These are phyloP conservation scores for Hyphodiscus sp. DNA, from an alignment of 2,329 filamentous ascomycete genomes.

Conservation along the genomic window DNA sequence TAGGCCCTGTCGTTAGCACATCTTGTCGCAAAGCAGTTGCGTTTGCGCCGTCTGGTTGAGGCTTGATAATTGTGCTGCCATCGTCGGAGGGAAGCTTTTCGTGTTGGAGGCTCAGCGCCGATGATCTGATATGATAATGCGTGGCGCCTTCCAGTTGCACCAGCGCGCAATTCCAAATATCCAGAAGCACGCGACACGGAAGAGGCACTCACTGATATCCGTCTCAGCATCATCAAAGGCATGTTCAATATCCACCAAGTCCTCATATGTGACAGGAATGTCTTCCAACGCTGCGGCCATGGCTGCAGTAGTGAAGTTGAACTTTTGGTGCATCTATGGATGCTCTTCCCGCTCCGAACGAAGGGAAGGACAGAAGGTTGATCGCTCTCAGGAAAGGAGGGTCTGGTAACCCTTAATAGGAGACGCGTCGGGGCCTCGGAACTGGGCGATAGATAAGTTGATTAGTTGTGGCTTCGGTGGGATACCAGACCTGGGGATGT, in stretches of 20 bases:
- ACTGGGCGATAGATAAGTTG: not conserved
- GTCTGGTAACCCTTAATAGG: not conserved
- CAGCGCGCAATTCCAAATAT: not conserved
- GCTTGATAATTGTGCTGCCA: not conserved
- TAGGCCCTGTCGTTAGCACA: slow-evolving; percentile 10
- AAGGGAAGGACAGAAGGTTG: not conserved
- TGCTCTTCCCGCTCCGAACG: not conserved
- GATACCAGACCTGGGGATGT: slow-evolving; percentile 5
- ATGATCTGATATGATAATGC: not conserved
- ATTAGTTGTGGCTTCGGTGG: not conserved
- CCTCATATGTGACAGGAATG: slow-evolving; percentile 58
- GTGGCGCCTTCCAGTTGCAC: slow-evolving; percentile 3
- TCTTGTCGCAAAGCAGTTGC: not conserved
- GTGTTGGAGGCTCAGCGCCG: not conserved
- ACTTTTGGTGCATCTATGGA: slow-evolving; percentile 22
- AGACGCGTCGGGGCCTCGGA: not conserved
- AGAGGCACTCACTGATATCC: slow-evolving; percentile 58
- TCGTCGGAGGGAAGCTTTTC: not conserved
- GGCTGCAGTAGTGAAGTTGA: slow-evolving; percentile 24
- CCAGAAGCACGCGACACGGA: not conserved
- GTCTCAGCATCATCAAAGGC: slow-evolving; percentile 80
- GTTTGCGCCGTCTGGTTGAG: not conserved
- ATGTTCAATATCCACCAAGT: slow-evolving; percentile 72
- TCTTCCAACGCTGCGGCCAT: slow-evolving; percentile 33
- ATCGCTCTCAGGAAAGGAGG: not conserved